Evolutionary conservation across 2,329 filamentous ascomycete genomes (phyloP), one percentile per base, ranked within the genome.

Genomic region (Aspergillus tamarii): DNA sequence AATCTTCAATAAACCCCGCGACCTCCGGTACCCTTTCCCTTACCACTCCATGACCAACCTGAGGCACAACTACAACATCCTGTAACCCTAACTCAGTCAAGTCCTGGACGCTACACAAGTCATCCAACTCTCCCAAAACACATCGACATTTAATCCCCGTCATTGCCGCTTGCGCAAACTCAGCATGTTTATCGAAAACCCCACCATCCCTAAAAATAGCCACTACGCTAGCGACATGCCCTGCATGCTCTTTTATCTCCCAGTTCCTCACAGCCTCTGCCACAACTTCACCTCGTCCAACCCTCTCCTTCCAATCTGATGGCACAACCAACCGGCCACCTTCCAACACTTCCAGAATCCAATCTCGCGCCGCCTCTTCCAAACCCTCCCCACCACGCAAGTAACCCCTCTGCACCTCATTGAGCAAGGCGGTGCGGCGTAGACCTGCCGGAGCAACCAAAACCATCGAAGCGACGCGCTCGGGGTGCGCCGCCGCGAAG

Each of bases 371-470:
- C 1, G 66, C 72, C 0, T 57, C 67, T 23, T 81, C 77, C 1
- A 80, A 70, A 0, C 61, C 69, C 12, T 65, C 67, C 2, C 68
- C 73, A 10, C 75, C 74, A 4, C 41, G 59, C 43, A 74, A 46
- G 54, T 70, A 73, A 11, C 30, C 52, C n/a, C 26, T 58, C 1
- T 72, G 63, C 41, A 74, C 39, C 0, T 67, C 56, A 0, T 68
- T 66, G 48, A 82, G 78, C 4, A 71, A 34, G 0, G 66, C 41
- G 0, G 66, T 59, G 12, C 68, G 69, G 0, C 84, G 63, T 1
- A 85, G 67, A 0, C 84, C 84, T 0, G 81, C 83, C 0, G 84
- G 83, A 0, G 84, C 83, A n/a, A 85, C 70, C 0, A 85, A 72
- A 0, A 72, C 72, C 55, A 82, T 74, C 16, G 73, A 80, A 12